Base-by-base conservation (phyloP, 192 early-diverging fungal species). In the Backusella tarrabulga region DNA sequence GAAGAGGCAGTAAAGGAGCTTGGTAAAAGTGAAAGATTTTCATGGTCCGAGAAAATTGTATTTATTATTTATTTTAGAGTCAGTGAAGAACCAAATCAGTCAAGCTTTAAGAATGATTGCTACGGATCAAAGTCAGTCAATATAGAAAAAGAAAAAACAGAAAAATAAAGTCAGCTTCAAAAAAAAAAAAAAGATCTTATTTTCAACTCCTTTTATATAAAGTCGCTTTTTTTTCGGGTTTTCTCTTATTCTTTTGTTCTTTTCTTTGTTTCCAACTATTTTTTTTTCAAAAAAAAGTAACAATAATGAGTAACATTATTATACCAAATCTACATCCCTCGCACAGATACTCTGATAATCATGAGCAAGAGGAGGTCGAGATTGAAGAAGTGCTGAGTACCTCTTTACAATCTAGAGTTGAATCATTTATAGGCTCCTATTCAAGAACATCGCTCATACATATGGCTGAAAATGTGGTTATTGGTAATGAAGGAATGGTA, bases 71-170 rank as follows among this genome's bases (percentile, higher is more conserved):
- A 34, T 60, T 72, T 71, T 66, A 82, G 81, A 80, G 50, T 74
- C 66, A 44, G 76, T 87, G 17, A 74, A 83, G 54, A 81, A 81
- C n/a, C 81, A 87, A 60, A 76, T 87, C 70, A 83, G 79, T 15
- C 76, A 81, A 34, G 82, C 81, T 9, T 68, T 87, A 36, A 67
- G 84, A 77, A 76, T 56, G 7, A 84, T 87, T 80, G 85, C 86
- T 8, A 76, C 81, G 21, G 86, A 87, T 17, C 84, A 85, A 67
- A 83, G 76, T 74, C 60, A 68, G 32, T 68, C 67, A 34, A 19
- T 68, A 35, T 34, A 66, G 60, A 66, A 32, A 32, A 68, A 35
- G 67, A 17, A 68, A 34, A 34, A 36, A 63, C 5, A 29, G 29
- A 42, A 72, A 32, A 72, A 23, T 26, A 50, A 32, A 52, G 54